Evolutionary conservation across 1,284 basidiomycete species (phyloP), one percentile per base, ranked within the genome.

Genomic region (Naganishia liquefaciens): DNA sequence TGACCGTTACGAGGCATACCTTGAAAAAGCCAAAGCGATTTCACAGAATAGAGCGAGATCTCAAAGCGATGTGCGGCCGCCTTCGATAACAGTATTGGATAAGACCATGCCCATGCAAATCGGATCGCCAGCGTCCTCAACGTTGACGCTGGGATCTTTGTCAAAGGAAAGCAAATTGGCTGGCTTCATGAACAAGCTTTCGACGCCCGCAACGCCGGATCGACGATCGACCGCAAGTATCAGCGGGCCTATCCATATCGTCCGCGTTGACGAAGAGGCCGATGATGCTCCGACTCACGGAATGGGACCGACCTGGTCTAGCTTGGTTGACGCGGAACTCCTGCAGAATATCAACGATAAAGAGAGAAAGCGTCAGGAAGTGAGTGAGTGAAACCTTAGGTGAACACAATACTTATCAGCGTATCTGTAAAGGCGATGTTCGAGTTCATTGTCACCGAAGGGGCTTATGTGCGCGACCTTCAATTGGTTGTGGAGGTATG

Each of bases 341-440:
- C 77, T 96, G 39, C 86, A 87, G 27, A 89, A 85, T 17, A 88
- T 96, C 55, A 87, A 88, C 0, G 75, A 83, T 0, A 80, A 81
- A 43, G 93, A 97, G 75, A 83, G 93, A 46, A 89, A 88, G 68
- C 83, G 93, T 47, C 94, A 97, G 77, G 93, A 96, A 81, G 87
- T 87, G 65, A 68, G 80, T 70, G 7, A 21, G 21, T 11, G 13
- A 6, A 39, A n/a, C 23, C 9, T 19, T 33, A 37, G 40, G 13
- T n/a, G 7, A 27, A 21, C 2, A 28, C 7, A 19, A 40, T 33
- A 3, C 37, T 11, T 39, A 39, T 19, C 37, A 21, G 27, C 9
- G 10, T 13, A 49, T 30, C 27, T 27, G n/a, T 13, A 37, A 51
- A 72, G 71, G 69, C 75, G 1, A 94, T 95, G 53, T 96, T 94